phyloP scores from a whole-genome alignment of 2,329 filamentous ascomycete genomes.

The Alternaria angustiovoidea region DNA sequence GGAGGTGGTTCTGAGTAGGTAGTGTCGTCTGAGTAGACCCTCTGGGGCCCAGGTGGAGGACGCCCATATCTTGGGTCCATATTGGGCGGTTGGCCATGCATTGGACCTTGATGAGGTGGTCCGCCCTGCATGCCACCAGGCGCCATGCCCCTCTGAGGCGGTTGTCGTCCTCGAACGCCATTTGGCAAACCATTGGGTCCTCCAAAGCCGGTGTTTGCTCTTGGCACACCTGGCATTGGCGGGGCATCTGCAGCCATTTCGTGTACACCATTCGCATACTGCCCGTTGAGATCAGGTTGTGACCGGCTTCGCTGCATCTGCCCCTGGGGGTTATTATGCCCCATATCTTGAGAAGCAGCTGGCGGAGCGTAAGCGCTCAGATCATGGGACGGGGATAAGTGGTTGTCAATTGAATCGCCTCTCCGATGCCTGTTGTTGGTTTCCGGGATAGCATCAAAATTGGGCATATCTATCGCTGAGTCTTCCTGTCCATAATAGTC shows the following conservation, averaged over 20 bases:
- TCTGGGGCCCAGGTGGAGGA: slow-evolving; percentile 41
- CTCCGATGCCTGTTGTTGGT: slow-evolving; percentile 40
- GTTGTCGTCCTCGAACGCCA: slow-evolving; percentile 40
- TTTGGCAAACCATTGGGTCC: slow-evolving; percentile 32
- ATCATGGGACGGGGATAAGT: slow-evolving; percentile 34
- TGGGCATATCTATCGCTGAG: slow-evolving; percentile 67
- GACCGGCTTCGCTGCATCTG: slow-evolving; percentile 68
- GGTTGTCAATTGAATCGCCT: slow-evolving; percentile 49
- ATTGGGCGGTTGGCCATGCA: slow-evolving; percentile 28
- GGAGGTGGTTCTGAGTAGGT: slow-evolving; percentile 48
- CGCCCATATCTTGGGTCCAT: slow-evolving; percentile 42
- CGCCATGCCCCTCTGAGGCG: slow-evolving; percentile 33
- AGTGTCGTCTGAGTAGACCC: slow-evolving; percentile 46
- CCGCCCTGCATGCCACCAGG: slow-evolving; percentile 21
- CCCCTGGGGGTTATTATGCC: slow-evolving; percentile 38
- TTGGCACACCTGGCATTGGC: slow-evolving; percentile 59
- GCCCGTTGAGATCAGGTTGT: slow-evolving; percentile 66
- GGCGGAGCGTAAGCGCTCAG: slow-evolving; percentile 20
- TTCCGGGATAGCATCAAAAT: slow-evolving; percentile 66
- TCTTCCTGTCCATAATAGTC: slow-evolving; percentile 53
- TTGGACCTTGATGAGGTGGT: slow-evolving; percentile 28
- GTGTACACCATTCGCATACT: slow-evolving; percentile 61
- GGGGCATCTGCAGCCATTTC: slow-evolving; percentile 74
- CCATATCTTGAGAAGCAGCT: slow-evolving; percentile 12
- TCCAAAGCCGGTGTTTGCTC: slow-evolving; percentile 51